phyloP scores from a whole-genome alignment of 306 rosid genomes.

The Pterocarpus santalinus region DNA sequence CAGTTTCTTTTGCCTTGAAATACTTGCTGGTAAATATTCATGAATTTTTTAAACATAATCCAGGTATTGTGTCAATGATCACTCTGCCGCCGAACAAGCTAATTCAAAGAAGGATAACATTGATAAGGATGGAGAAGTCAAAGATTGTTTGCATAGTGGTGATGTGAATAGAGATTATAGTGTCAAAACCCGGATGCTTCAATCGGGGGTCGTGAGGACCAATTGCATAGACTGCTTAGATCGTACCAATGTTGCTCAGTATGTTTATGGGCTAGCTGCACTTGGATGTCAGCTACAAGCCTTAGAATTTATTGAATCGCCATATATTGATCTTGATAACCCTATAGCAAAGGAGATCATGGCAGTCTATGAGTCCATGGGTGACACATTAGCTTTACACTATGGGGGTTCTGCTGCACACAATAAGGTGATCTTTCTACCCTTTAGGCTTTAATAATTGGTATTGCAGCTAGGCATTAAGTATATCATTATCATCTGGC shows the following conservation, averaged over 20 bases:
- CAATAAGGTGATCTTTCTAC: slow-evolving; percentile 77
- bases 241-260: slow-evolving; percentile 98
- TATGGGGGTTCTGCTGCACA: slow-evolving; percentile 99
- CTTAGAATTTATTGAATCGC: slow-evolving; percentile 68
- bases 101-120: slow-evolving; percentile 53
- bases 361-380: slow-evolving; percentile 89
- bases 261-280: slow-evolving; percentile 84
- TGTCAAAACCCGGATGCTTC: slow-evolving; percentile 62
- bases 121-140: slow-evolving; percentile 55
- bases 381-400: slow-evolving; percentile 87
- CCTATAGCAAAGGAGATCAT: slow-evolving; percentile 86
- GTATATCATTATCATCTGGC: not conserved
- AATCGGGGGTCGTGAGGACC: slow-evolving; percentile 90
- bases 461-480: not conserved
- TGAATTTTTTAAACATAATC: slow-evolving; percentile 37
- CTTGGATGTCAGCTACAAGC: slow-evolving; percentile 79
- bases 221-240: slow-evolving; percentile 98
- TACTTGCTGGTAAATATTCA: slow-evolving; percentile 27
- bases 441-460: slow-evolving; percentile 6
- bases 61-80: slow-evolving; percentile 62
- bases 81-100: slow-evolving; percentile 54
- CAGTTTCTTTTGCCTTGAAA: slow-evolving; percentile 20
- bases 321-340: slow-evolving; percentile 70
- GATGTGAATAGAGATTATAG: slow-evolving; percentile 47
- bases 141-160: slow-evolving; percentile 39